Evolutionary conservation across 176 grass and related monocot species (phyloP).

Genomic region (Oryza longistaminata): DNA sequence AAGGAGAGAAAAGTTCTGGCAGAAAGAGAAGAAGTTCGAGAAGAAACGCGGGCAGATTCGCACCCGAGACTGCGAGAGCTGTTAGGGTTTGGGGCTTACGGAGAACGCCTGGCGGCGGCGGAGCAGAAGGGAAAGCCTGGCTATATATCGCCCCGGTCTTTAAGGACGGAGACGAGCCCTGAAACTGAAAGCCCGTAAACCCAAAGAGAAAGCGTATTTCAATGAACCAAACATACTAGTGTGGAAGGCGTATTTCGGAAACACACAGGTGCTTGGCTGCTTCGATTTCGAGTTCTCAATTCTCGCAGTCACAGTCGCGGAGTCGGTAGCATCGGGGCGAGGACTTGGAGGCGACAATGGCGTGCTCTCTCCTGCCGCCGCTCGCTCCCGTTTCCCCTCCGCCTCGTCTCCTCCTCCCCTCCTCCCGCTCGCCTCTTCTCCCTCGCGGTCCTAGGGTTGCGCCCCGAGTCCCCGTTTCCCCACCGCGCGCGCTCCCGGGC

Average conservation of each 20-base stretch:
- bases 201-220: neutral
- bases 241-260: neutral
- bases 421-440: neutral
- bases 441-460: constrained; percentile 4
- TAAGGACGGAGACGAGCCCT: neutral
- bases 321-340: neutral
- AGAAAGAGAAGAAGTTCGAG: neutral
- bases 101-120: neutral
- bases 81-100: neutral
- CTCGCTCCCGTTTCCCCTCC: neutral
- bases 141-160: too few species aligned
- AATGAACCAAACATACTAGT: rapidly evolving
- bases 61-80: neutral
- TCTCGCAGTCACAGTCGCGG: too few species aligned
- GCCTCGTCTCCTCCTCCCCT: constrained; percentile 33
- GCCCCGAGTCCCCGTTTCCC: neutral
- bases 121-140: too few species aligned
- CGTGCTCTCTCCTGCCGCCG: constrained; percentile 43
- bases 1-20: neutral
- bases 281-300: too few species aligned
- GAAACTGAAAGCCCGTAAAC: rapidly evolving
- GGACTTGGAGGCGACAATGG: constrained; percentile 43
- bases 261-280: neutral
- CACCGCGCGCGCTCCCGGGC: constrained; percentile 37
- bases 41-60: neutral